Evolutionary conservation across 331 rosid genomes (phyloP).

Genomic region (Prunus yedoensis): DNA sequence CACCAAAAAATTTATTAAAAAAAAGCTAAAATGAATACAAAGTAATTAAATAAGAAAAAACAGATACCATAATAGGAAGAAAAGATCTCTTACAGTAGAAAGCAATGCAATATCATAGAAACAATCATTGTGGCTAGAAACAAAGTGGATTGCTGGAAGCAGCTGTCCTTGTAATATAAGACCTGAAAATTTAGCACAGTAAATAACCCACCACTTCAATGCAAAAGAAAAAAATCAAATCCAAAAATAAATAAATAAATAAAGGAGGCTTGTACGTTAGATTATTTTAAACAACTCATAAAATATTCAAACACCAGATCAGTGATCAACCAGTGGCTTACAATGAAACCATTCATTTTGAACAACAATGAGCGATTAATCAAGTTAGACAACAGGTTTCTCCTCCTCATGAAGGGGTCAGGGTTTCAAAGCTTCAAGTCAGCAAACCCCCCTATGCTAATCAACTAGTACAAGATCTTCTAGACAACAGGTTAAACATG

Average conservation of each 20-base stretch:
- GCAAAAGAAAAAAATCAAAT: conserved; percentile 11
- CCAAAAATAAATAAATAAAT: background rate
- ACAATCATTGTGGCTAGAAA: conserved; percentile 71
- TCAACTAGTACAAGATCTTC: background rate
- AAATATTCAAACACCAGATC: background rate
- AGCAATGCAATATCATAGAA: conserved; percentile 77
- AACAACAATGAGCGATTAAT: too few relatives aligned
- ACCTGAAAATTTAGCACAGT: conserved; percentile 49
- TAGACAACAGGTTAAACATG: background rate
- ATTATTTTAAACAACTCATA: background rate
- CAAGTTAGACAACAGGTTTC: background rate
- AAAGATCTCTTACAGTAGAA: conserved; percentile 70
- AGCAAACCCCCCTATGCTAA: background rate
- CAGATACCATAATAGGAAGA: background rate
- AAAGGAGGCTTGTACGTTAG: background rate
- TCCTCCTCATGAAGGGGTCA: background rate
- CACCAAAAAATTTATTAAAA: background rate
- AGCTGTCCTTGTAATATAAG: conserved; percentile 79
- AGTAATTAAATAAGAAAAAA: background rate
- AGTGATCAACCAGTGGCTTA: background rate
- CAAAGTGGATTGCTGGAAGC: conserved; percentile 68
- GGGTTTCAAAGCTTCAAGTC: background rate
- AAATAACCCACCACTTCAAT: conserved; percentile 23
- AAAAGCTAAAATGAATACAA: background rate
- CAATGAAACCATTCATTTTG: too few relatives aligned